Evolutionary conservation across 73 alveolate species (phyloP).

Genomic region (Tetrahymena malaccensis): DNA sequence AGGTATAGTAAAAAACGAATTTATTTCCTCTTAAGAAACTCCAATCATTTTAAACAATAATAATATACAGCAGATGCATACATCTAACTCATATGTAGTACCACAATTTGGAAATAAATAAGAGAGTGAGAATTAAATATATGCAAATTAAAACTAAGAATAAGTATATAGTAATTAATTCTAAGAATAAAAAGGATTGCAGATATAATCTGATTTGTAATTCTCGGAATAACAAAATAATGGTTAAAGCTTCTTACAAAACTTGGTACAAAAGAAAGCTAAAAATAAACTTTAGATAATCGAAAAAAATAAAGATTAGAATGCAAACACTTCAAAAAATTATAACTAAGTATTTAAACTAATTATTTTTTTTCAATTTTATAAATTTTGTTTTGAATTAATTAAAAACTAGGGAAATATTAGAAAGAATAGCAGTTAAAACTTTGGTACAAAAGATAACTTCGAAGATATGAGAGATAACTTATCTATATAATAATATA

Average conservation of each 20-base stretch:
- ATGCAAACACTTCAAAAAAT: background rate
- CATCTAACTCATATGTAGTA: background rate
- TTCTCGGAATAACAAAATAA: background rate
- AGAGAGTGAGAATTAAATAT: background rate
- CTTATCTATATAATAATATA: background rate
- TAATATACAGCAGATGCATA: background rate
- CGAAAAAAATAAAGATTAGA: background rate
- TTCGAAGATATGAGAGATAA: background rate
- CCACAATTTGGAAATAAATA: background rate
- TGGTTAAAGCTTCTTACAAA: background rate
- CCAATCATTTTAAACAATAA: background rate
- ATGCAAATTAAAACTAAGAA: background rate
- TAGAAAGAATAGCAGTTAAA: background rate
- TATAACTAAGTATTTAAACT: too few relatives aligned
- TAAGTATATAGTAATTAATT: background rate
- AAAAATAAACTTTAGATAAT: background rate
- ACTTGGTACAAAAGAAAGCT: background rate
- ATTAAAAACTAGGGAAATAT: background rate
- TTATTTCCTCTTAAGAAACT: background rate
- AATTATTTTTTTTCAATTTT: too few relatives aligned
- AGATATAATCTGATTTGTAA: background rate
- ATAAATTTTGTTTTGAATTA: too few relatives aligned
- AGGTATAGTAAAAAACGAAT: background rate
- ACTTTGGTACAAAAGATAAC: background rate
- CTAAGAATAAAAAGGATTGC: background rate